Evolutionary conservation across 1,284 basidiomycete genomes (phyloP).

Genomic region (Thelephora terrestris): DNA sequence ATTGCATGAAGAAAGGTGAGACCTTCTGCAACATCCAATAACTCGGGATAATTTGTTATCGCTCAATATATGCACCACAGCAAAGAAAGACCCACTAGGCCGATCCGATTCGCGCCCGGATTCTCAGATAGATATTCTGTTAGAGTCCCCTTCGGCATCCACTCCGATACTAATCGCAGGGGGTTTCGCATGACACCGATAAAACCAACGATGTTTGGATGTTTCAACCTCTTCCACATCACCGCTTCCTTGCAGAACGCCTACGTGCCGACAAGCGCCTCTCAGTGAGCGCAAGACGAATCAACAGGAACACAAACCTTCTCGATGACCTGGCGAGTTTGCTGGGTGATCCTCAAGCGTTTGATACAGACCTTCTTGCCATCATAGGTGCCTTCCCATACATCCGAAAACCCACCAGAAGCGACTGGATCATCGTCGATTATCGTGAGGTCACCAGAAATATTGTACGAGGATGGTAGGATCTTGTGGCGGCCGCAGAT

Average conservation of each 20-base stretch:
- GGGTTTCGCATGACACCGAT: not conserved
- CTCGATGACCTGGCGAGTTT: too few species aligned
- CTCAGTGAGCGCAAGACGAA: too few species aligned
- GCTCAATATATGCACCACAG: too few species aligned
- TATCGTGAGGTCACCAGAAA: too few species aligned
- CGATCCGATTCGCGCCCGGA: not conserved
- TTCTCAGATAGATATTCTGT: not conserved
- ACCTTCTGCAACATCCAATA: not conserved
- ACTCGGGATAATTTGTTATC: not conserved
- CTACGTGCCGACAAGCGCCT: not conserved
- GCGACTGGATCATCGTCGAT: too few species aligned
- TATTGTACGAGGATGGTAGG: too few species aligned
- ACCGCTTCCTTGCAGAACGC: slow-evolving; percentile 1
- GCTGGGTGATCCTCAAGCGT: too few species aligned
- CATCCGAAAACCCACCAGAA: too few species aligned
- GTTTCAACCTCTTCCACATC: slow-evolving; percentile 2
- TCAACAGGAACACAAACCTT: too few species aligned
- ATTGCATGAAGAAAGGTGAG: not conserved
- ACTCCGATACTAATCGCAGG: not conserved
- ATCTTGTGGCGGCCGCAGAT: too few species aligned
- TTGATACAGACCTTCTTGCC: too few species aligned
- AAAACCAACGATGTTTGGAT: slow-evolving; percentile 4
- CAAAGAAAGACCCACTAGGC: not conserved
- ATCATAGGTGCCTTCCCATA: too few species aligned
- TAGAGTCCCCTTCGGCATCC: slow-evolving; percentile 1